Percentiles rank a stretch among this genome's conserved stretches.
These are phyloP conservation scores for Candida dubliniensis DNA, from an alignment of 1,139 yeast genomes.

Conservation along the genomic window DNA sequence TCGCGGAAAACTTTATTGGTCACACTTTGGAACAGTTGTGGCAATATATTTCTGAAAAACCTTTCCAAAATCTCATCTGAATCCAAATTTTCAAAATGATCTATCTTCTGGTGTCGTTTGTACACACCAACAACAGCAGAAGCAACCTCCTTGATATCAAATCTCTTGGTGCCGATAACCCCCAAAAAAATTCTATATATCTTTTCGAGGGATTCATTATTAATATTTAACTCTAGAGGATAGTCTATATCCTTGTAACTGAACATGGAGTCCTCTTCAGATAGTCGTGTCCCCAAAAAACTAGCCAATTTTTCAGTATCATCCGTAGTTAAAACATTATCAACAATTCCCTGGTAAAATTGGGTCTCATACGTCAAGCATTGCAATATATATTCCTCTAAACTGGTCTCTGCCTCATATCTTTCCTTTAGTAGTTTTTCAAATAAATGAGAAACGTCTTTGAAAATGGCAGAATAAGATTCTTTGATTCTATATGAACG, in stretches of 20 bases:
- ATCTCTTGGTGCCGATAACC: conserved; percentile 18
- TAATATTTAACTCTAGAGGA: conserved; percentile 17
- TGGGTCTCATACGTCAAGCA: conserved; percentile 24
- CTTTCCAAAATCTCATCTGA: not conserved
- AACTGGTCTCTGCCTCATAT: conserved; percentile 20
- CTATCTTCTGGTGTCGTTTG: conserved; percentile 24
- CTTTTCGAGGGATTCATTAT: conserved; percentile 19
- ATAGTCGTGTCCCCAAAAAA: conserved; percentile 23
- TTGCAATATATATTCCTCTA: conserved; percentile 21
- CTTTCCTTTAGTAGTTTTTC: conserved; percentile 23
- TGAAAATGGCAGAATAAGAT: conserved; percentile 20
- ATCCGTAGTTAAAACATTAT: conserved; percentile 18
- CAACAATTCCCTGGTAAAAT: conserved; percentile 20
- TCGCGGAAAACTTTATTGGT: not conserved
- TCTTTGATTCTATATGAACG: conserved; percentile 23
- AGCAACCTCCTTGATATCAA: conserved; percentile 13
- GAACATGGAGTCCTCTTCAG: conserved; percentile 22
- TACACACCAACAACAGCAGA: conserved; percentile 25
- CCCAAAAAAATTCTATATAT: conserved; percentile 28
- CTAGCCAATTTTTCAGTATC: conserved; percentile 27
- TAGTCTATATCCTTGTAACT: conserved; percentile 17
- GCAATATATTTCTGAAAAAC: conserved; percentile 2
- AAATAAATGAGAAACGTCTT: conserved; percentile 21
- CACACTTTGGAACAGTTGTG: conserved; percentile 1
- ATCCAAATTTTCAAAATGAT: conserved; percentile 23